Base-by-base conservation (phyloP, 2,329 filamentous ascomycete genomes). In the Verruconis gallopava region DNA sequence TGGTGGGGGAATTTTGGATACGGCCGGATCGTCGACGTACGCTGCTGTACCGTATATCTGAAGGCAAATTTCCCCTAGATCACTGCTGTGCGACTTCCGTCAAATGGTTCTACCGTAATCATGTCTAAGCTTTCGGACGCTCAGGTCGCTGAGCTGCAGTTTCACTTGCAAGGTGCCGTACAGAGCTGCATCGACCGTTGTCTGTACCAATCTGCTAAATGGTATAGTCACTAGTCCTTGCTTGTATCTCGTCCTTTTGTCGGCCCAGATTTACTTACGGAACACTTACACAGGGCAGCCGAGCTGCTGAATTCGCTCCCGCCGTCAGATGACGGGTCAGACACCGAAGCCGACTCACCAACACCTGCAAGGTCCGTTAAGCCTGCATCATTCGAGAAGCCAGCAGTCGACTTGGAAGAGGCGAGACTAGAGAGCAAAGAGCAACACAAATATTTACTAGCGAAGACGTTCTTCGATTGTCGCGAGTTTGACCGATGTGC, bases 181-280 rank as follows among this genome's bases (percentile, higher is more conserved):
- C 72, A 91, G 18, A 86, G 86, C 57, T 96, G 88, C 65, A 93
- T 86, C 1, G 91, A 98, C 58, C 72, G 91, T 59, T 94, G 91
- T 60, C 73, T 98, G 11, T 96, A 95, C 56, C 88, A 95, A 54
- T 91, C 89, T 4, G 81, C 91, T 20, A 96, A 96, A 77, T 98
- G 91, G 91, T 94, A 55, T 28, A 54, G 45, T 19, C 17, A 21
- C 22, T 14, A 28, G 30, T 39, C 13, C 41, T 38, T n/a, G n/a
- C n/a, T n/a, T n/a, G n/a, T n/a, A n/a, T n/a, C n/a, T n/a, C n/a
- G n/a, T n/a, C n/a, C n/a, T n/a, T n/a, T n/a, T n/a, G n/a, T n/a
- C n/a, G n/a, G n/a, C n/a, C n/a, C n/a, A n/a, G n/a, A n/a, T n/a
- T n/a, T n/a, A n/a, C n/a, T n/a, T n/a, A n/a, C n/a, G n/a, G n/a